A percentile compares a stretch with the other conserved stretches of the same genome.
Evolutionary conservation across 331 rosid genomes (phyloP).

Genomic region (Pyrus hybrid): DNA sequence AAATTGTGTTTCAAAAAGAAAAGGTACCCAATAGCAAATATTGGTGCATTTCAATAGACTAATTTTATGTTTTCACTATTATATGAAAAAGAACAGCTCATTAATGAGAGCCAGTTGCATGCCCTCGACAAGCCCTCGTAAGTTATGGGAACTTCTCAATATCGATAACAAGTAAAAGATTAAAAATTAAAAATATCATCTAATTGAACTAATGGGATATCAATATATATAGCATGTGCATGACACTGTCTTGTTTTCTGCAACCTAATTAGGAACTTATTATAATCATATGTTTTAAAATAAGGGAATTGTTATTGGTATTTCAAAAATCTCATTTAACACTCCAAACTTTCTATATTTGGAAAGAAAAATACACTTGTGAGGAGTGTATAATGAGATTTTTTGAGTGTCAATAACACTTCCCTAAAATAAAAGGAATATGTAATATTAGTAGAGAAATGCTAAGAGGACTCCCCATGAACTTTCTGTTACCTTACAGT

Average conservation of each 20-base stretch:
- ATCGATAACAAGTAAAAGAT: conserved; percentile 23
- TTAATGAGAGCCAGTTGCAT: conserved; percentile 4
- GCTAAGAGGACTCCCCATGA: too few relatives aligned
- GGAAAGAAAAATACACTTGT: too few relatives aligned
- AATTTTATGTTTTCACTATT: background rate
- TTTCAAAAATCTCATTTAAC: too few relatives aligned
- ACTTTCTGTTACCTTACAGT: too few relatives aligned
- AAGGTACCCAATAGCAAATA: background rate
- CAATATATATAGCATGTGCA: conserved; percentile 30
- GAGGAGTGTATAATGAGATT: too few relatives aligned
- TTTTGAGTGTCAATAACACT: too few relatives aligned
- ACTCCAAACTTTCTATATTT: too few relatives aligned
- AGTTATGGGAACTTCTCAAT: conserved; percentile 28
- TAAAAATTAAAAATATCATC: background rate
- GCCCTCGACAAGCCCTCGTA: conserved; percentile 23
- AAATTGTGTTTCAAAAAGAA: background rate
- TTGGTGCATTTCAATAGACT: background rate
- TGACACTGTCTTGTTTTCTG: conserved; percentile 36
- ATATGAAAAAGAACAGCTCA: background rate
- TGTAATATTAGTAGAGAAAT: too few relatives aligned
- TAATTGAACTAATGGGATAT: conserved; percentile 15
- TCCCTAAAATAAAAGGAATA: background rate
- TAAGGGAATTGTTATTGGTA: too few relatives aligned
- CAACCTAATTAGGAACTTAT: conserved; percentile 7
- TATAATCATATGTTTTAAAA: background rate